phyloP scores from a whole-genome alignment of 495 filamentous ascomycete genomes.

The Aspergillus steynii region DNA sequence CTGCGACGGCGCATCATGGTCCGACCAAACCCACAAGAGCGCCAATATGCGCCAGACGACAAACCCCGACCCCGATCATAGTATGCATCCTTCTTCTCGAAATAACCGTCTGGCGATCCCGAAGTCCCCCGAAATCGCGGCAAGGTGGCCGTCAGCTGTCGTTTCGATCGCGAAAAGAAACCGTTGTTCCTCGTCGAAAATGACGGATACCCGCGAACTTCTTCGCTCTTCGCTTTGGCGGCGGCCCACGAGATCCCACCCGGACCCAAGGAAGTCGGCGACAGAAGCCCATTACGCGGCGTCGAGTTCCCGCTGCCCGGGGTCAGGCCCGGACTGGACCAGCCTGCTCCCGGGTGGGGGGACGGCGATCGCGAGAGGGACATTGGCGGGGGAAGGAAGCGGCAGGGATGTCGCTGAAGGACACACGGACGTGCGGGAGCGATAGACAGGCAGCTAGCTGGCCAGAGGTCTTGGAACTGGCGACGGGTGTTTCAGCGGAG shows the following conservation, averaged over 20 bases:
- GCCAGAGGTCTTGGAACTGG: not conserved
- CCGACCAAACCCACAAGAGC: constrained; percentile 37
- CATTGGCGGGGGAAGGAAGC: constrained; percentile 51
- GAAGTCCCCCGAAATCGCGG: constrained; percentile 59
- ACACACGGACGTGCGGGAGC: not conserved
- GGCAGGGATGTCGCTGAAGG: constrained; percentile 4
- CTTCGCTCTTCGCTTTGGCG: constrained; percentile 74
- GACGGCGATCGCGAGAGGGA: constrained; percentile 83
- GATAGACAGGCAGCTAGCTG: not conserved
- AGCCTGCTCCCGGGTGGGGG: constrained; percentile 76
- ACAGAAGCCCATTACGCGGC: constrained; percentile 55
- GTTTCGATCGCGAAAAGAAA: constrained; percentile 79
- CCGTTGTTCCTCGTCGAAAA: constrained; percentile 77
- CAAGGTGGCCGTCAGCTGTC: constrained; percentile 69
- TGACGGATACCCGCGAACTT: constrained; percentile 74
- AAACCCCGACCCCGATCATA: constrained; percentile 49
- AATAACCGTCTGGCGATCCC: constrained; percentile 48
- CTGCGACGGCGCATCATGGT: constrained; percentile 53
- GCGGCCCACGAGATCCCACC: constrained; percentile 71
- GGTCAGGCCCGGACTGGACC: constrained; percentile 81
- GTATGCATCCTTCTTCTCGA: constrained; percentile 75
- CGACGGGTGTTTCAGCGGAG: constrained; percentile 2
- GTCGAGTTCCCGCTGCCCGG: constrained; percentile 69
- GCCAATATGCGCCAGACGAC: constrained; percentile 22
- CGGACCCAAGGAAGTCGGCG: constrained; percentile 35